Evolutionary conservation across 305 asterid genomes (phyloP).

Genomic region (Euphrasia arctica): DNA sequence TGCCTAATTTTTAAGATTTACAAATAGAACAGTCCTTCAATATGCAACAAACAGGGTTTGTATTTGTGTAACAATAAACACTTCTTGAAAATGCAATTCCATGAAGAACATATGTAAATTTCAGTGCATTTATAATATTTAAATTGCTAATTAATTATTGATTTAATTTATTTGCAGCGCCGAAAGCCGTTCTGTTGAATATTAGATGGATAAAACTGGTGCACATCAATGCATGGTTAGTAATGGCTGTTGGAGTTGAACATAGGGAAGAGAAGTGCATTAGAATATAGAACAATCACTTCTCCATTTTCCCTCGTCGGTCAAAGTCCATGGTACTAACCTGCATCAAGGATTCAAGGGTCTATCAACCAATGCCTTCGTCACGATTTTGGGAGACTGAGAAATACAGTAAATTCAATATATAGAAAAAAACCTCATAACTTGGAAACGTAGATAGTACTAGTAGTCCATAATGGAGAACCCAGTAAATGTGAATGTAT

Average conservation of each 20-base stretch:
- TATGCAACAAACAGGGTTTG: not conserved
- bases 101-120: no score
- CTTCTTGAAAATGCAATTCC: not conserved
- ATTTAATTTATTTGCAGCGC: conserved; percentile 38
- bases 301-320: conserved; percentile 12
- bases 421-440: conserved; percentile 12
- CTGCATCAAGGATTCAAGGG: not conserved
- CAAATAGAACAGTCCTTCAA: not conserved
- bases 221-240: conserved; percentile 17
- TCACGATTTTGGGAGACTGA: conserved; percentile 12
- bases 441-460: not conserved
- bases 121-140: not conserved
- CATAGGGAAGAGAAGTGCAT: conserved; percentile 10
- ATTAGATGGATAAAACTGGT: conserved; percentile 21
- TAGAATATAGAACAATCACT: not conserved
- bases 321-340: not conserved
- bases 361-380: conserved; percentile 8
- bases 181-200: conserved; percentile 55
- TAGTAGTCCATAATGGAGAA: conserved; percentile 4
- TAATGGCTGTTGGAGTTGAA: conserved; percentile 23
- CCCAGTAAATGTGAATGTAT: conserved; percentile 28
- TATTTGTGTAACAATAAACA: not conserved
- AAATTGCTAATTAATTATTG: conserved; percentile 1
- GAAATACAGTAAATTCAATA: conserved; percentile 16
- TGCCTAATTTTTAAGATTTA: not conserved